Evolutionary conservation across 1,284 basidiomycete genomes (phyloP), one percentile per base, ranked within the genome.

Genomic region (Coniferiporia weirii): DNA sequence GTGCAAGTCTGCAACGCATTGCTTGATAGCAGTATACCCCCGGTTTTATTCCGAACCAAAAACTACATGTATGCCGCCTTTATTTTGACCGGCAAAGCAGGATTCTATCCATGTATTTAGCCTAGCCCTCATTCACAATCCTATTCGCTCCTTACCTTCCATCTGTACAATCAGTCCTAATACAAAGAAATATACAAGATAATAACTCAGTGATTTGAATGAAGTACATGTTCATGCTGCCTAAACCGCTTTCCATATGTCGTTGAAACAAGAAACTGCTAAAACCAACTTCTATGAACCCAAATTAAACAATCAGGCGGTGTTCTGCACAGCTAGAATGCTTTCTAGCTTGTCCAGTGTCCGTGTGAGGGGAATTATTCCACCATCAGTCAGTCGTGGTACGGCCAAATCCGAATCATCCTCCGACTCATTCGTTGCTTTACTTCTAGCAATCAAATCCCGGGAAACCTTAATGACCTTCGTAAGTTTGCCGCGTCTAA

Each of bases 311-410:
- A 40, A 15, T 40, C 15, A 32, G 22, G 59, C 20, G n/a, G 53
- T 62, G 2, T 49, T 27, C n/a, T 49, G 19, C 8, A 17, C 17
- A 19, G 71, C 68, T 53, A 67, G 59, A 53, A 79, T 59, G 27
- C 54, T 62, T 60, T 80, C 78, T 63, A 89, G 70, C 69, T 78
- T 84, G 56, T 66, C 67, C 68, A 93, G 74, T 63, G 83, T 90
- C 75, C 89, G 80, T 72, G 86, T 83, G 50, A 95, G 75, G 12
- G 85, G 83, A 64, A 96, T 84, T 52, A 91, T 89, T 0, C 91
- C 93, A 17, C 93, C 93, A 46, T 82, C 77, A 0, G 89, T 90
- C 67, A 96, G 69, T 57, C 85, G 79, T 10, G 90, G 88, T 36
- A 94, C 83, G 0, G 89, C 90, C 50, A 82, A 73, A 45, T 87